Percentiles rank a stretch among this genome's conserved stretches.
These are phyloP conservation scores for Taphrina pruni DNA, from an alignment of 1,139 yeast genomes.

Conservation along the genomic window DNA sequence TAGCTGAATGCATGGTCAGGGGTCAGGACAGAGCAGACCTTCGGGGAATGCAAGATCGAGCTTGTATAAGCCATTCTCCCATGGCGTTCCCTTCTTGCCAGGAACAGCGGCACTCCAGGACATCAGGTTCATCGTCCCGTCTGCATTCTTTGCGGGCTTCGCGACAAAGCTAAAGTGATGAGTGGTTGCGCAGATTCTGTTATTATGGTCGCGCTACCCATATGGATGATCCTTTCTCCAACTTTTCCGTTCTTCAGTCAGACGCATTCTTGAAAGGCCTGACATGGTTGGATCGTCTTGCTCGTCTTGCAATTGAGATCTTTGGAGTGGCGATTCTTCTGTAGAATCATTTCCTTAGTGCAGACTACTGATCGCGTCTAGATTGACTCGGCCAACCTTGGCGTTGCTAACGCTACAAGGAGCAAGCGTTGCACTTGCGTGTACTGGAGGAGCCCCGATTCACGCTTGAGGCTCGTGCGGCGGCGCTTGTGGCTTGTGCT, in stretches of 20 bases:
- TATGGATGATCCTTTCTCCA: conserved; percentile 99
- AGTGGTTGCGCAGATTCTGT: neutral
- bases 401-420: no score
- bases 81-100: conserved; percentile 81
- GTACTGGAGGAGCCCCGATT: no score
- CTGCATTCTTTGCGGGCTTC: conserved; percentile 75
- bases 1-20: neutral
- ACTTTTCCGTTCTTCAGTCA: conserved; percentile 65
- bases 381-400: no score
- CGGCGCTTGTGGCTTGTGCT: no score
- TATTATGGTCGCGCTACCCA: conserved; percentile 42
- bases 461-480: no score
- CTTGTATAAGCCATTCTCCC: conserved; percentile 93
- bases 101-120: conserved; percentile 96
- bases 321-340: no score
- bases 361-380: no score
- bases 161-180: conserved; percentile 74
- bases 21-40: conserved; percentile 34
- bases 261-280: conserved; percentile 70
- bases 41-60: conserved; percentile 79
- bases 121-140: conserved; percentile 83
- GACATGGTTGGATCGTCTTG: conserved; percentile 33
- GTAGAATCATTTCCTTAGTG: no score
- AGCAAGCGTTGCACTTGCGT: no score
- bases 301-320: no score